Evolutionary conservation across 2,329 filamentous ascomycete genomes (phyloP).

Genomic region (Hortaea sp.): DNA sequence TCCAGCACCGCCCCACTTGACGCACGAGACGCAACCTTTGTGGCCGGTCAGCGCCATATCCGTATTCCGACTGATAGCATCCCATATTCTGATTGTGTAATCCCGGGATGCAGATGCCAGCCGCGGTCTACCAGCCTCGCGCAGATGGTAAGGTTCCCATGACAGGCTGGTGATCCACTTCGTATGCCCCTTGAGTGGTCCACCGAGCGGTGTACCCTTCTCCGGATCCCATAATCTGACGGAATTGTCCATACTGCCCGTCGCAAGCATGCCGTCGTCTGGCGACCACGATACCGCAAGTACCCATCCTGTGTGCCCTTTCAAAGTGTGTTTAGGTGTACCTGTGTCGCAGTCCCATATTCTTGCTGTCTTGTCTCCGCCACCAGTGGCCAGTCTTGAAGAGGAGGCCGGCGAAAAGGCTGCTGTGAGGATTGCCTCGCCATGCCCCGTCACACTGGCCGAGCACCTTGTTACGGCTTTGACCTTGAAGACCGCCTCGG

Average conservation of each 20-base stretch:
- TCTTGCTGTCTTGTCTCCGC: conserved; percentile 80
- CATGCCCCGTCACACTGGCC: conserved; percentile 80
- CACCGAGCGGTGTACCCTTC: conserved; percentile 64
- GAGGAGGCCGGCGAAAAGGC: conserved; percentile 76
- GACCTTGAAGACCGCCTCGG: conserved; percentile 88
- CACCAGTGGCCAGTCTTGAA: conserved; percentile 72
- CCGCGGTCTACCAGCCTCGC: conserved; percentile 61
- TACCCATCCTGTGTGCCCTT: conserved; percentile 85
- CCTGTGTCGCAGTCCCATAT: conserved; percentile 95
- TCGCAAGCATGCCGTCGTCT: conserved; percentile 70
- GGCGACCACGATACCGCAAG: conserved; percentile 79
- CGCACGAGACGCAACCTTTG: conserved; percentile 79
- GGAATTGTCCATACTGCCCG: conserved; percentile 85
- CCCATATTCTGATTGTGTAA: conserved; percentile 77
- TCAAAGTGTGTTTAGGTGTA: conserved; percentile 74
- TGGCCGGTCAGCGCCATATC: conserved; percentile 82
- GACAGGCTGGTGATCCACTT: conserved; percentile 82
- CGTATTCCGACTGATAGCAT: conserved; percentile 64
- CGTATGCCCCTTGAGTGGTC: conserved; percentile 69
- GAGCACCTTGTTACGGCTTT: conserved; percentile 85
- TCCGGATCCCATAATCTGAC: conserved; percentile 83
- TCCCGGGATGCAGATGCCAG: conserved; percentile 87
- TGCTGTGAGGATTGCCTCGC: conserved; percentile 76
- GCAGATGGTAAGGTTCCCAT: conserved; percentile 90
- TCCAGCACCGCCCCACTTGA: conserved; percentile 88